Evolutionary conservation across 2,329 filamentous ascomycete genomes (phyloP), one percentile per base, ranked within the genome.

Genomic region (Cordyceps tenuipes): DNA sequence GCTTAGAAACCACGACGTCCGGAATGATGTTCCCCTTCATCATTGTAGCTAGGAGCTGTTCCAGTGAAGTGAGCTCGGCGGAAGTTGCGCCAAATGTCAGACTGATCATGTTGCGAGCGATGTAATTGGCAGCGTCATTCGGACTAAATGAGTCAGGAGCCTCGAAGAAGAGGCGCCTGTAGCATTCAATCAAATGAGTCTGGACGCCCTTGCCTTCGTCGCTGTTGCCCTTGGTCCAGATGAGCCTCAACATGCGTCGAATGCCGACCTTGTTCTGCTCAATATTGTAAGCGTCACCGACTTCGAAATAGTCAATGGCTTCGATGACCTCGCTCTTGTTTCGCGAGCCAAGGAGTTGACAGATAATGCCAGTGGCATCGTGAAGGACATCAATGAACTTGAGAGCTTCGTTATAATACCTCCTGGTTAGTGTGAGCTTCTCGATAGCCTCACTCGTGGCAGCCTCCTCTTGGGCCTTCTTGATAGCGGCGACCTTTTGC

Each of bases 241-340:
- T 99, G 21, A 99, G 80, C 57, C 93, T 87, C 64, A 99, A 81
- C 94, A 99, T 99, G 61, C 91, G 88, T 62, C 93, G 85, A 68
- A 99, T 97, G 61, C 95, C 94, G 44, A 88, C 77, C 72, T 96
- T 92, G 69, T 95, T 91, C 66, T 94, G 90, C 72, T 97, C 90
- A 61, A 99, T 88, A 72, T 95, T 94, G 80, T 97, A 97, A 6
- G 92, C 93, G 71, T 99, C 92, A 49, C 94, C 88, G 49, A 96
- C 85, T 66, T 95, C 91, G 66, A 99, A 96, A 75, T 95, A 99
- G 71, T 99, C 94, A 86, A 99, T 99, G 17, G 95, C 94, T 72
- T 99, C 95, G 63, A 99, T 96, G 29, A 97, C 90, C 72, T 99
- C 94, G 67, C 90, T 96, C 80, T 99, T 99, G 79, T 99, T 99